Percentiles rank a stretch among this genome's conserved stretches.
Evolutionary conservation across 768 basidiomycete species (phyloP).

Genomic region (Lactifluus echinatus): DNA sequence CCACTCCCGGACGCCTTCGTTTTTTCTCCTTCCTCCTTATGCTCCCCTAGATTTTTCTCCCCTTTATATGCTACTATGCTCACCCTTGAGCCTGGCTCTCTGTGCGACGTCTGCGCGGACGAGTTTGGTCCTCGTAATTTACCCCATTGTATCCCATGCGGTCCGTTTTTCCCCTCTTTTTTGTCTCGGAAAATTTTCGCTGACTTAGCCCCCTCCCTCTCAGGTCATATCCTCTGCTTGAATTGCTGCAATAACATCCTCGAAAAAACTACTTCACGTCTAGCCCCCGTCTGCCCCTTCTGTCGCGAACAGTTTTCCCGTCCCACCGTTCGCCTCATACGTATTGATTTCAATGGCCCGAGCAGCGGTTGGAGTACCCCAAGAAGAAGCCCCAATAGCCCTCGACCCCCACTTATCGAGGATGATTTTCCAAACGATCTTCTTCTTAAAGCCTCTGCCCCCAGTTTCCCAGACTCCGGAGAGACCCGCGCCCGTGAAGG

Average conservation of each 20-base stretch:
- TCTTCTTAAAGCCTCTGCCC: constrained; percentile 26
- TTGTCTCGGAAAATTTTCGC: constrained; percentile 23
- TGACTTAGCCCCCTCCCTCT: constrained; percentile 5
- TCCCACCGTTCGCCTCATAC: constrained; percentile 65
- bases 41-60: constrained; percentile 16
- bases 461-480: constrained; percentile 21
- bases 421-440: constrained; percentile 34
- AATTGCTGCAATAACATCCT: constrained; percentile 71
- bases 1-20: not conserved
- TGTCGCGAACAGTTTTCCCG: constrained; percentile 68
- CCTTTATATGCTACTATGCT: constrained; percentile 43
- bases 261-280: constrained; percentile 67
- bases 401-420: constrained; percentile 32
- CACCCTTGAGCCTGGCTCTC: constrained; percentile 72
- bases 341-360: constrained; percentile 56
- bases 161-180: constrained; percentile 35
- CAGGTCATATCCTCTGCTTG: constrained; percentile 76
- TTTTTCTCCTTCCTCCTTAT: constrained; percentile 14
- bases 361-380: constrained; percentile 63
- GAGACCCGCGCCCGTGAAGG: constrained; percentile 39
- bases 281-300: constrained; percentile 73
- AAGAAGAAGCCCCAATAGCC: constrained; percentile 40
- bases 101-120: constrained; percentile 87
- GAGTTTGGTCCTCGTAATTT: constrained; percentile 67
- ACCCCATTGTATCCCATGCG: constrained; percentile 78